Evolutionary conservation across 441 rosid genomes (phyloP).

Genomic region (Viola pubescens): DNA sequence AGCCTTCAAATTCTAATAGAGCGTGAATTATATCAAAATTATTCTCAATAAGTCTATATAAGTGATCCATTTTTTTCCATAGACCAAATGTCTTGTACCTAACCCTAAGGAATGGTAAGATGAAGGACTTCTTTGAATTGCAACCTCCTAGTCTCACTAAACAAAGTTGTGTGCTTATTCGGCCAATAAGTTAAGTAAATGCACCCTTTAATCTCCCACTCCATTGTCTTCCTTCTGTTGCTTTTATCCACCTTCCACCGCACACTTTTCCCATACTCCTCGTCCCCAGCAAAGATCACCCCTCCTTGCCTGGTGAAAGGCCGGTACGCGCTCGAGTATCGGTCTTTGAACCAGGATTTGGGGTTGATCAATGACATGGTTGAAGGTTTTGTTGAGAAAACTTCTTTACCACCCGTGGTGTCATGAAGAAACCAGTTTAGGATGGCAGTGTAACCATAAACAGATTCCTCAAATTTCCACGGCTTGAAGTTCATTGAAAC

Average conservation of each 20-base stretch:
- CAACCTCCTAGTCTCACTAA: conserved; percentile 65
- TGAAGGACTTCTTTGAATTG: conserved; percentile 61
- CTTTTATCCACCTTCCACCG: conserved; percentile 63
- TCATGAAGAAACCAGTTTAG: conserved; percentile 88
- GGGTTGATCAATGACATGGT: conserved; percentile 52
- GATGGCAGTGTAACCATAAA: conserved; percentile 47
- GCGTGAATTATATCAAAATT: too few relatives aligned
- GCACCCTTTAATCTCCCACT: conserved; percentile 76
- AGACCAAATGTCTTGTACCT: too few relatives aligned
- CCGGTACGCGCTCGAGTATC: conserved; percentile 60
- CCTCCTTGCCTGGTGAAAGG: conserved; percentile 82
- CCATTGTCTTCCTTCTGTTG: conserved; percentile 53
- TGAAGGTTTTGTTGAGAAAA: conserved; percentile 68
- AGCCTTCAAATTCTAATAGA: too few relatives aligned
- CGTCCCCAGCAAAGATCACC: conserved; percentile 67
- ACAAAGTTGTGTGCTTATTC: conserved; percentile 56
- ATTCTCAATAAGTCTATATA: too few relatives aligned
- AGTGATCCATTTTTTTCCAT: too few relatives aligned
- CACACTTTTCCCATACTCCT: conserved; percentile 62
- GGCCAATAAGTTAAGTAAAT: conserved; percentile 96
- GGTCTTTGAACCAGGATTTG: conserved; percentile 68
- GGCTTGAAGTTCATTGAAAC: conserved; percentile 56
- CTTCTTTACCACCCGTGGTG: conserved; percentile 63
- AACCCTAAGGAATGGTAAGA: conserved; percentile 39
- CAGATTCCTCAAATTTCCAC: conserved; percentile 80